These are phyloP conservation scores for Brachypodium distachyon DNA, from an alignment of 202 grass and related monocot genomes.

Conservation along the genomic window DNA sequence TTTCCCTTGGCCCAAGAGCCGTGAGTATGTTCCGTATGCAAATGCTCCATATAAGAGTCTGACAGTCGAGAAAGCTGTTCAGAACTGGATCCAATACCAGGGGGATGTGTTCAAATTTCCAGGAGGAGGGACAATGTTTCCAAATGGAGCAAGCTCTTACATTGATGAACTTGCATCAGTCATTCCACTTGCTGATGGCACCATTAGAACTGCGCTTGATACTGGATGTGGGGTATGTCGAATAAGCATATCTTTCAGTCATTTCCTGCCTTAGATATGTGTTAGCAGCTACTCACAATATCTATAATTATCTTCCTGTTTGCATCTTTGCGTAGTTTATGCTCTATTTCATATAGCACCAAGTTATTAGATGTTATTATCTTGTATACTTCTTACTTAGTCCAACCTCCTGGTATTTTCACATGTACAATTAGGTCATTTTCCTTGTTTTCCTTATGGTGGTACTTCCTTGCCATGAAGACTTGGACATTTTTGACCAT, in stretches of 20 bases:
- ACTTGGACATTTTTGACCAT: background rate
- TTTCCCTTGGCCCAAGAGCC: slow-evolving; percentile 91
- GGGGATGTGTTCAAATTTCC: slow-evolving; percentile 87
- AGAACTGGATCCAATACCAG: slow-evolving; percentile 82
- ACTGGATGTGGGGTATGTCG: slow-evolving; percentile 86
- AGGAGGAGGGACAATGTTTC: slow-evolving; percentile 75
- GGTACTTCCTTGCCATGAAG: background rate
- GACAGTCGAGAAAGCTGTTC: slow-evolving; percentile 67
- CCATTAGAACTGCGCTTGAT: slow-evolving; percentile 80
- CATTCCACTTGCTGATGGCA: slow-evolving; percentile 76
- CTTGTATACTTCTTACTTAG: background rate
- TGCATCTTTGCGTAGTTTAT: slow-evolving; percentile 9
- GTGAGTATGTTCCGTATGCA: slow-evolving; percentile 76
- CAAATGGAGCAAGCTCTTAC: slow-evolving; percentile 68
- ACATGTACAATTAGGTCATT: background rate
- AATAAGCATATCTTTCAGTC: background rate
- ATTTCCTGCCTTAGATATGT: slow-evolving; percentile 16
- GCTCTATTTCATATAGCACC: slow-evolving; percentile 21
- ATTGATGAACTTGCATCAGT: slow-evolving; percentile 76
- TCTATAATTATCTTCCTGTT: background rate
- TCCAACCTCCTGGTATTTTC: background rate
- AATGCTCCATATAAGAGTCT: slow-evolving; percentile 79
- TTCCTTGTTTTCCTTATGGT: background rate
- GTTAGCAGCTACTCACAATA: background rate
- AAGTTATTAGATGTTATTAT: background rate